These are phyloP conservation scores for Trichoderma oligosporum DNA, from an alignment of 2,329 filamentous ascomycete genomes.

Conservation along the genomic window DNA sequence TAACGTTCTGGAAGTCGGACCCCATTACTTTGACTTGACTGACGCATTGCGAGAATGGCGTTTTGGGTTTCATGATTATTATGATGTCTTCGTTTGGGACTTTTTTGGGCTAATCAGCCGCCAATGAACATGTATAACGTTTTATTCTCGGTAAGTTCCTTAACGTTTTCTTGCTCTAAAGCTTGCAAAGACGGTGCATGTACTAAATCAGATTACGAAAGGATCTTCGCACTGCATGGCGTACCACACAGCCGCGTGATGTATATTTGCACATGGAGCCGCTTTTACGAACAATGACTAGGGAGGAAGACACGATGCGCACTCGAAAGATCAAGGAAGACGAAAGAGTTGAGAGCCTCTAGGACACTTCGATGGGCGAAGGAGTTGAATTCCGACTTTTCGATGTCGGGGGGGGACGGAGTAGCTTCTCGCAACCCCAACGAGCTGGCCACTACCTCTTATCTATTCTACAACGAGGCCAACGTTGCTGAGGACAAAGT, in stretches of 20 bases:
- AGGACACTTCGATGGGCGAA: conserved; percentile 25
- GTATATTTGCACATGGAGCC: conserved; percentile 27
- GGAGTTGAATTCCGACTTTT: conserved; percentile 22
- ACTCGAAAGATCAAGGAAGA: conserved; percentile 27
- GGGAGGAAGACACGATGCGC: conserved; percentile 25
- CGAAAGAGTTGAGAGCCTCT: conserved; percentile 25
- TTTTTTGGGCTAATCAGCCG: conserved; percentile 25
- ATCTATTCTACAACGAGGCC: conserved; percentile 29
- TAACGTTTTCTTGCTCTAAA: accelerated
- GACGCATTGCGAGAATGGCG: conserved; percentile 28
- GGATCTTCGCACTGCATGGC: conserved; percentile 30
- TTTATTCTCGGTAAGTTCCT: conserved; percentile 20
- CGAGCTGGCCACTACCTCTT: conserved; percentile 16
- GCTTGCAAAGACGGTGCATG: neutral
- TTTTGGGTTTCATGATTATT: conserved; percentile 29
- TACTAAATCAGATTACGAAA: neutral
- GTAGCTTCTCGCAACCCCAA: conserved; percentile 11
- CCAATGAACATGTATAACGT: conserved; percentile 23
- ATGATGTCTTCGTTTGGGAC: conserved; percentile 31
- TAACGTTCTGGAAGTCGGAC: conserved; percentile 25
- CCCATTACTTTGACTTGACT: conserved; percentile 26
- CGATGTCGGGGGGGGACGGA: conserved; percentile 2
- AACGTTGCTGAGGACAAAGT: conserved; percentile 26
- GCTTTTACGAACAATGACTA: conserved; percentile 24
- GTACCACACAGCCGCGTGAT: conserved; percentile 24